These are phyloP conservation scores for Cordyceps pruinosa DNA, from an alignment of 2,329 filamentous ascomycete species.

Conservation along the genomic window DNA sequence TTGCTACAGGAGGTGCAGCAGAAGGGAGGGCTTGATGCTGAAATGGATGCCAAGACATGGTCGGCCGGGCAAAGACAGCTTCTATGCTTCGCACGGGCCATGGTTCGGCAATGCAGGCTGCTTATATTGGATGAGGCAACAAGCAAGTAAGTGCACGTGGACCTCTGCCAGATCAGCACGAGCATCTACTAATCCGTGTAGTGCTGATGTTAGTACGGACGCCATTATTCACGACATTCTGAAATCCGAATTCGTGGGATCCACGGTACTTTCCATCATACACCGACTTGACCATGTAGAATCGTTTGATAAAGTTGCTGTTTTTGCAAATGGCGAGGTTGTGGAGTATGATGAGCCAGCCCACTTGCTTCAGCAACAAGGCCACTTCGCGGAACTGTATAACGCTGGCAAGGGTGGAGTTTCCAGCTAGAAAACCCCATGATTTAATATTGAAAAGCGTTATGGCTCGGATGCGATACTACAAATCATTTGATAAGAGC, in stretches of 20 bases:
- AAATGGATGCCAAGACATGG: slow-evolving; percentile 23
- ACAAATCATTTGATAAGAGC: no score
- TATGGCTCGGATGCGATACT: no score
- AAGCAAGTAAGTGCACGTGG: slow-evolving; percentile 19
- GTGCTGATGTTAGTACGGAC: slow-evolving; percentile 28
- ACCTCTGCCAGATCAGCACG: neutral
- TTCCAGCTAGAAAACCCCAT: no score
- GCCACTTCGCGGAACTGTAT: no score
- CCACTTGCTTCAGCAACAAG: no score
- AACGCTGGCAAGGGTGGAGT: no score
- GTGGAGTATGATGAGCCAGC: slow-evolving; percentile 1
- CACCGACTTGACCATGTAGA: slow-evolving; percentile 40
- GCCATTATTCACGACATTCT: slow-evolving; percentile 28
- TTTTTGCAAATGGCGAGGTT: slow-evolving; percentile 43
- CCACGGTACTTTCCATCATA: slow-evolving; percentile 44
- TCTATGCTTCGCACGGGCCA: slow-evolving; percentile 31
- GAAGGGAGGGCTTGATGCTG: slow-evolving; percentile 31
- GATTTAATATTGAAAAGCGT: no score
- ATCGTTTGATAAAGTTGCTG: slow-evolving; percentile 51
- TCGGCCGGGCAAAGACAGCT: slow-evolving; percentile 40
- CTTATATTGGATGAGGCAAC: slow-evolving; percentile 35
- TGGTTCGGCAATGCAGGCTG: slow-evolving; percentile 28
- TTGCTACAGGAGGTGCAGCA: slow-evolving; percentile 34
- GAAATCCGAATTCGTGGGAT: slow-evolving; percentile 25
- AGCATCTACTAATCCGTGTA: slow-evolving; percentile 6